These are phyloP conservation scores for Yamadazyma kitorensis DNA, from an alignment of 805 yeast species.

Conservation along the genomic window DNA sequence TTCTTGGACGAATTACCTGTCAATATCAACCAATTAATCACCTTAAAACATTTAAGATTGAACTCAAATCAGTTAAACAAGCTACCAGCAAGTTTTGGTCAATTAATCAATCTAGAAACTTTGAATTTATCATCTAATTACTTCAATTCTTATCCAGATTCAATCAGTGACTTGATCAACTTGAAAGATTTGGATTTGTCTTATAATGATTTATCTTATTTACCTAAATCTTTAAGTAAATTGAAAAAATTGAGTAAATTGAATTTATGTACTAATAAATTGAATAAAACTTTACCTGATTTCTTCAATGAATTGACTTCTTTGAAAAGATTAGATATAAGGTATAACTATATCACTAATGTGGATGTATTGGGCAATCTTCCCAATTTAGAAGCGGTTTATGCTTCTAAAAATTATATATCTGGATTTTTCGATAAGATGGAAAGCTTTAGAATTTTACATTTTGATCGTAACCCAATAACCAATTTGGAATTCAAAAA, in stretches of 20 bases:
- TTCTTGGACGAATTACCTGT: constrained; percentile 63
- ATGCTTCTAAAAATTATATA: constrained; percentile 72
- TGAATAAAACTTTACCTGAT: constrained; percentile 50
- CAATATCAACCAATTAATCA: constrained; percentile 50
- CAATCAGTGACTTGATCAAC: constrained; percentile 56
- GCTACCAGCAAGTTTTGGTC: constrained; percentile 61
- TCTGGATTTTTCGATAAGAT: constrained; percentile 65
- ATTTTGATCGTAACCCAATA: constrained; percentile 80
- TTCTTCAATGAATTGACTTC: constrained; percentile 51
- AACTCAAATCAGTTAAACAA: constrained; percentile 70
- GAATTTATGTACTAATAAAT: constrained; percentile 70
- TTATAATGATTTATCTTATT: constrained; percentile 61
- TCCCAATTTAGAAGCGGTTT: constrained; percentile 66
- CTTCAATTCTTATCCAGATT: constrained; percentile 60
- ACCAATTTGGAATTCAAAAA: constrained; percentile 60
- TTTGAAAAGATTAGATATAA: constrained; percentile 70
- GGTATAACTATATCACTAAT: constrained; percentile 61
- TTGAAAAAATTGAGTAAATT: constrained; percentile 63
- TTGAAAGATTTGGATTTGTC: constrained; percentile 74
- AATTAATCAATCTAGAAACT: constrained; percentile 50
- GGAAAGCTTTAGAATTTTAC: constrained; percentile 62
- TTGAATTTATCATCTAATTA: constrained; percentile 80
- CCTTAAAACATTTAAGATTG: constrained; percentile 58
- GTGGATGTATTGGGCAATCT: constrained; percentile 55
- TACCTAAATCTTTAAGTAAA: constrained; percentile 63